Evolutionary conservation across 2,329 filamentous ascomycete genomes (phyloP).

Genomic region (Colletotrichum shisoi): DNA sequence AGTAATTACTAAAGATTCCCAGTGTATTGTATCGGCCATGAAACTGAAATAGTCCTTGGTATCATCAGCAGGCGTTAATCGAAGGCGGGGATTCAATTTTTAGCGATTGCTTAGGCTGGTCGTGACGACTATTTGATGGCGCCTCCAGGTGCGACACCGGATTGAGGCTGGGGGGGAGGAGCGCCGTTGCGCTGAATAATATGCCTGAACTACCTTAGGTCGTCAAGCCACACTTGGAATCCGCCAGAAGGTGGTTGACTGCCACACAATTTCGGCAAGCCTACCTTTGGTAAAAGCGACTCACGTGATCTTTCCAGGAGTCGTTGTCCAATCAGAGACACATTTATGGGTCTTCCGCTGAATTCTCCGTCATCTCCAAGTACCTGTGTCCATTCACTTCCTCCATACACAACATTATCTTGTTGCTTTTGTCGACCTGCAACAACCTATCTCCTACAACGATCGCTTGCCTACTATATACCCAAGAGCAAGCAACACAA

Average conservation of each 20-base stretch:
- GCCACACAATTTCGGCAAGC: not conserved
- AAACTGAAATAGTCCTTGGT: not conserved
- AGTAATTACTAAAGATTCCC: not conserved
- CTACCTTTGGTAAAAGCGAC: not conserved
- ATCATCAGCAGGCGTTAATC: not conserved
- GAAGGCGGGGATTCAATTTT: not conserved
- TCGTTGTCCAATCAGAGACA: slow-evolving; percentile 2
- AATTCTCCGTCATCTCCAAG: slow-evolving; percentile 29
- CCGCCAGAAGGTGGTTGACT: slow-evolving; percentile 3
- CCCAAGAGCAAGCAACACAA: slow-evolving; percentile 1
- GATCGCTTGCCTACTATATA: slow-evolving; percentile 22
- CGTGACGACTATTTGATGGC: not conserved
- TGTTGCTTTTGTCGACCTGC: slow-evolving; percentile 18
- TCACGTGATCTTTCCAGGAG: not conserved
- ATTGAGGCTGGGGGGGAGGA: not conserved
- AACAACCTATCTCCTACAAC: slow-evolving; percentile 5
- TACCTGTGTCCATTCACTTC: slow-evolving; percentile 7
- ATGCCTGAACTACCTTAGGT: slow-evolving; percentile 2
- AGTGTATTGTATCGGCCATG: not conserved
- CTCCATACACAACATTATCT: slow-evolving; percentile 32
- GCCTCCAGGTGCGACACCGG: slow-evolving; percentile 1
- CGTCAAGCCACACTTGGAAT: slow-evolving; percentile 22
- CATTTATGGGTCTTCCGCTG: slow-evolving; percentile 6
- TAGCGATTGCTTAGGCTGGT: not conserved
- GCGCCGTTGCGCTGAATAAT: slow-evolving; percentile 23